These are phyloP conservation scores for Ceratocystis diversiconidia DNA, from an alignment of 2,329 filamentous ascomycete genomes.

Conservation along the genomic window DNA sequence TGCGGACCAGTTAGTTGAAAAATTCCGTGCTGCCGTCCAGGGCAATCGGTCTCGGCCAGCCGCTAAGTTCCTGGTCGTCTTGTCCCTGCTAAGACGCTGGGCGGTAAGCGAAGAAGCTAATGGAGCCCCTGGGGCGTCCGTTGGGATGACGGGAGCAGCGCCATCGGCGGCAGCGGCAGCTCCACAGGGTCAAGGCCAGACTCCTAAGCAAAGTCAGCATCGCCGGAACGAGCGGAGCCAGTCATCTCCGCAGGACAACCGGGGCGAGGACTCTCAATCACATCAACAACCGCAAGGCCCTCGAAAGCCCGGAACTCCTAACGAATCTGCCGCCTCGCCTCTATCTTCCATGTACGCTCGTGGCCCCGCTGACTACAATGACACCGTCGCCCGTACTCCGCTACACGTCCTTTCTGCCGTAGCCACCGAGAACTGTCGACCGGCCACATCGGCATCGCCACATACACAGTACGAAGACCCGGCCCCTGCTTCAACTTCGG, in stretches of 20 bases:
- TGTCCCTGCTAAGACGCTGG: constrained; percentile 57
- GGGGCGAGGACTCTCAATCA: not conserved
- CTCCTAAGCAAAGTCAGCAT: not conserved
- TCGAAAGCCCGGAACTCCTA: not conserved
- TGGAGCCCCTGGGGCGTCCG: not conserved
- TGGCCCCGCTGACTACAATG: not conserved
- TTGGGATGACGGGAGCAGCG: not conserved
- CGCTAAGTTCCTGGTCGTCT: constrained; percentile 55
- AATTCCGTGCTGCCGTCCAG: constrained; percentile 50
- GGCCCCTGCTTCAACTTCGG: not conserved
- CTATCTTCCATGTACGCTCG: not conserved
- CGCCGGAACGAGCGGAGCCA: not conserved
- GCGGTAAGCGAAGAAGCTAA: constrained; percentile 30
- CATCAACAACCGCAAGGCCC: constrained; percentile 13
- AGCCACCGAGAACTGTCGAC: constrained; percentile 1
- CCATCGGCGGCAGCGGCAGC: not conserved
- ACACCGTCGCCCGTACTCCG: constrained; percentile 4
- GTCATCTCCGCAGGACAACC: not conserved
- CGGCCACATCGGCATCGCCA: not conserved
- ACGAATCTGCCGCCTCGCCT: not conserved
- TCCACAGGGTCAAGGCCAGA: constrained; percentile 6
- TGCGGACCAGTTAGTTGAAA: constrained; percentile 54
- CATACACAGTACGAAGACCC: not conserved
- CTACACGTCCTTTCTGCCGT: constrained; percentile 16
- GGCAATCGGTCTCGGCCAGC: constrained; percentile 51